Evolutionary conservation across 2,329 filamentous ascomycete genomes (phyloP).

Genomic region (Colletotrichum acutatum): DNA sequence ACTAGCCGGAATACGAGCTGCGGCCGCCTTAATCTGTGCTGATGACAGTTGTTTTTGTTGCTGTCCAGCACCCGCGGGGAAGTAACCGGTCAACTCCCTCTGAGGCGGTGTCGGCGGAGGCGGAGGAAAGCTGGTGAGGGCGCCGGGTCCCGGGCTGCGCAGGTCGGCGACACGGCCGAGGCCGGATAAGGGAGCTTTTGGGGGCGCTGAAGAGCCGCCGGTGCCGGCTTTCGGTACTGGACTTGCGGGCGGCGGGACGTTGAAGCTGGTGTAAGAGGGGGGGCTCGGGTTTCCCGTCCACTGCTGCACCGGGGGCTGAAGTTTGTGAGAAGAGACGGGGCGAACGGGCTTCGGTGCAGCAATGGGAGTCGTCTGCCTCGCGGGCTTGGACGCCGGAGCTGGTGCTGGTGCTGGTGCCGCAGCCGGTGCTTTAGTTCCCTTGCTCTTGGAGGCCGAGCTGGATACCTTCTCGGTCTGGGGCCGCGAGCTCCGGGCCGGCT

Average conservation of each 20-base stretch:
- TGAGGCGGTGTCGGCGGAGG: conserved; percentile 24
- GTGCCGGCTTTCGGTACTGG: conserved; percentile 14
- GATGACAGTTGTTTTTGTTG: background rate
- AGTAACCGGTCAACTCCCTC: background rate
- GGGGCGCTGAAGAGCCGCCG: background rate
- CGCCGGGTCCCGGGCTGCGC: conserved; percentile 23
- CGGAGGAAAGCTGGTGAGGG: conserved; percentile 31
- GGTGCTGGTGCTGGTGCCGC: background rate
- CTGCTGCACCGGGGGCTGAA: conserved; percentile 15
- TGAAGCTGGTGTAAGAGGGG: conserved; percentile 28
- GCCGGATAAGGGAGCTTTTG: background rate
- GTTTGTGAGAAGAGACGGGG: background rate
- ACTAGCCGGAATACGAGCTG: background rate
- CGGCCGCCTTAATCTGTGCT: background rate
- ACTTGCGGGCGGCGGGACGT: conserved; percentile 22
- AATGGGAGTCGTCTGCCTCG: background rate
- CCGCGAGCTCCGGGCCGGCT: conserved; percentile 23
- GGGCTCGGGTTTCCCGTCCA: conserved; percentile 10
- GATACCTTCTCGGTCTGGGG: background rate
- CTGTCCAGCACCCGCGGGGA: background rate
- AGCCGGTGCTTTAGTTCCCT: background rate
- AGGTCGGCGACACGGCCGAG: background rate
- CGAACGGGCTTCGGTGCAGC: conserved; percentile 30
- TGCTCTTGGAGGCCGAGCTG: background rate
- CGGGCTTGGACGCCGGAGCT: conserved; percentile 9